Conservation (phyloP, 2,329 filamentous ascomycete species). For the Aspergillus tanneri region DNA sequence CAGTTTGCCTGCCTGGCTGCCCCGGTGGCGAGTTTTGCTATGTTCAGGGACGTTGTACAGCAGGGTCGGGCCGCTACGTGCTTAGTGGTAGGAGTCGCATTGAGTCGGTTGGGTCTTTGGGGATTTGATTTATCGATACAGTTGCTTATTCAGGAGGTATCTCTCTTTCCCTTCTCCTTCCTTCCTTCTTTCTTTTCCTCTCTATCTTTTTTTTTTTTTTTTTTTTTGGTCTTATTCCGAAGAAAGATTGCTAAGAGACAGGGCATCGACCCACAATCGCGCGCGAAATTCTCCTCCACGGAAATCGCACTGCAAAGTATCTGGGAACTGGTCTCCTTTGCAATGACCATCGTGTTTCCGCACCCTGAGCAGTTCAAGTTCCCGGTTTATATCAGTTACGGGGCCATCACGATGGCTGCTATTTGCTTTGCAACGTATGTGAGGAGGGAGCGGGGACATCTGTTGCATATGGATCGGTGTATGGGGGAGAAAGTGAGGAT, state of each 20-base stretch:
- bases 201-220: too few species aligned
- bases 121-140: conserved; percentile 63
- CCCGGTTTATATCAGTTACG: conserved; percentile 60
- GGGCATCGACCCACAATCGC: conserved; percentile 55
- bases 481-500: too few species aligned
- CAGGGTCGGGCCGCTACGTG: conserved; percentile 43
- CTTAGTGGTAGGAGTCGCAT: conserved; percentile 52
- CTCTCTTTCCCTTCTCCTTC: background rate
- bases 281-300: conserved; percentile 68
- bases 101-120: conserved; percentile 62
- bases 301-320: conserved; percentile 68
- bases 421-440: conserved; percentile 57
- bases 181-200: background rate
- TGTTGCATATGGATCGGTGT: too few species aligned
- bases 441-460: conserved; percentile 58
- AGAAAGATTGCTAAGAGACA: conserved; percentile 24
- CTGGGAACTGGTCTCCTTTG: conserved; percentile 68
- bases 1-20: conserved; percentile 58
- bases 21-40: conserved; percentile 48
- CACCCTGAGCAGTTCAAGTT: conserved; percentile 64
- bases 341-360: conserved; percentile 63
- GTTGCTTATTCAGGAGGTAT: conserved; percentile 61
- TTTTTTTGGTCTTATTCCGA: background rate
- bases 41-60: conserved; percentile 24
- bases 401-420: conserved; percentile 32